Percentiles rank a stretch among this genome's conserved stretches.
These are phyloP conservation scores for Saccharomycopsis sp. DNA, from an alignment of 805 yeast species.

Conservation along the genomic window DNA sequence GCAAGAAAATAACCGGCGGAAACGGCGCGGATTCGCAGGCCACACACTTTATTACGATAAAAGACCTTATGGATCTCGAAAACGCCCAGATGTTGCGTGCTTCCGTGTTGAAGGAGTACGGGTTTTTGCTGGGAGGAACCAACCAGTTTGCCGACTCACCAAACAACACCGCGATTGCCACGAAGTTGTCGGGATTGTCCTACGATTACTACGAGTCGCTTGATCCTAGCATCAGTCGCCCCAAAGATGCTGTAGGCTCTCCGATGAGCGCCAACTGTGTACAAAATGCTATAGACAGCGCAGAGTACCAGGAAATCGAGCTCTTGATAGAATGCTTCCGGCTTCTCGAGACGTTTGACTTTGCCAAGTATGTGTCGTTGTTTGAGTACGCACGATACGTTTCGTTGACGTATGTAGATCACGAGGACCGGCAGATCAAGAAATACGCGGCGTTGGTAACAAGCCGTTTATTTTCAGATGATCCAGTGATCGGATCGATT, in stretches of 20 bases:
- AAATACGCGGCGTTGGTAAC: slow-evolving; percentile 82
- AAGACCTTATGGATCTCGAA: slow-evolving; percentile 16
- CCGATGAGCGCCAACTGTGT: too few species aligned
- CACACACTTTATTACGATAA: slow-evolving; percentile 17
- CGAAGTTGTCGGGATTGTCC: slow-evolving; percentile 83
- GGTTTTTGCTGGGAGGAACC: slow-evolving; percentile 11
- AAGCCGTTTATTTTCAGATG: slow-evolving; percentile 65
- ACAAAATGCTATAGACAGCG: slow-evolving; percentile 10
- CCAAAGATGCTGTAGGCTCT: slow-evolving; percentile 28
- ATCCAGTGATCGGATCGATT: slow-evolving; percentile 78
- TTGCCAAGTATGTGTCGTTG: slow-evolving; percentile 59
- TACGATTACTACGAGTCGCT: slow-evolving; percentile 40
- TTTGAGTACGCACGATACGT: slow-evolving; percentile 85
- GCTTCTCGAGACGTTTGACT: slow-evolving; percentile 69
- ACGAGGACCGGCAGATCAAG: slow-evolving; percentile 71
- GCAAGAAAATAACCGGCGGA: not conserved
- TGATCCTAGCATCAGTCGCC: slow-evolving; percentile 16
- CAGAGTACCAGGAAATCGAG: slow-evolving; percentile 40
- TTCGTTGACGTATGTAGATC: slow-evolving; percentile 77
- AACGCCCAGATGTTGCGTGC: slow-evolving; percentile 11
- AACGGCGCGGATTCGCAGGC: slow-evolving; percentile 1
- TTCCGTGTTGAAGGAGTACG: slow-evolving; percentile 14
- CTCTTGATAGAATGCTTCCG: slow-evolving; percentile 72
- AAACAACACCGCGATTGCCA: slow-evolving; percentile 4
- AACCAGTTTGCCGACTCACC: not conserved